Conservation (phyloP, 2,329 filamentous ascomycete species). For the Fusarium xyrophilum region DNA sequence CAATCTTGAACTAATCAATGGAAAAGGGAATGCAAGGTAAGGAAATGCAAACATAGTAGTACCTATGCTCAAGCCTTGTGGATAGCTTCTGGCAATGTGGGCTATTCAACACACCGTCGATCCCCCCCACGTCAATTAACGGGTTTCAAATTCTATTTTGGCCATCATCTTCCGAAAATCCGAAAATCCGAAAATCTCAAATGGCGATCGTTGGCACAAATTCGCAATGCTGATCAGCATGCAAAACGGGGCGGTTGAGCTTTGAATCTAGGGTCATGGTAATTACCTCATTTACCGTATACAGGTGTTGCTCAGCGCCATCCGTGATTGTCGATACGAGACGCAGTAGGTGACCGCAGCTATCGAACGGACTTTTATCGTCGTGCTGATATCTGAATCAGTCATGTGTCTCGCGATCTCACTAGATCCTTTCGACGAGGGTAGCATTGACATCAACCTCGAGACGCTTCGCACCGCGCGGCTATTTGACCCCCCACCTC, state of each 20-base stretch:
- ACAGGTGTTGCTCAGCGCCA: not conserved
- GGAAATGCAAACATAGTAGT: not conserved
- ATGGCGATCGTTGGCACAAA: not conserved
- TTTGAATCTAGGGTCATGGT: constrained; percentile 1
- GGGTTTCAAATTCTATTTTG: constrained; percentile 25
- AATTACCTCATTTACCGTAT: not conserved
- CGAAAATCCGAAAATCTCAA: constrained; percentile 17
- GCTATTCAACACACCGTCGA: not conserved
- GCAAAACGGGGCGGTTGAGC: constrained; percentile 16
- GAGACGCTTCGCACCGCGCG: constrained; percentile 31
- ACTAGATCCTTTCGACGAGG: not conserved
- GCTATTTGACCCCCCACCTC: constrained; percentile 15
- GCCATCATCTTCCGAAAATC: constrained; percentile 15
- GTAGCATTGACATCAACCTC: constrained; percentile 6
- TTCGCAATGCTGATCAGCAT: constrained; percentile 30
- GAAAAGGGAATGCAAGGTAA: constrained; percentile 7
- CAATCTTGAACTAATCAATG: constrained; percentile 8
- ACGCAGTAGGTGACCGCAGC: not conserved
- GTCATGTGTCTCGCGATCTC: constrained; percentile 14
- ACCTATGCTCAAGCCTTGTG: not conserved
- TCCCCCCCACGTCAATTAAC: constrained; percentile 15
- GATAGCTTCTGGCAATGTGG: not conserved
- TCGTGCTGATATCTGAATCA: constrained; percentile 18
- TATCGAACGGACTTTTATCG: constrained; percentile 4
- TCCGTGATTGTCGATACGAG: not conserved